Evolutionary conservation across 345 rosid species (phyloP).

Genomic region (Cardamine occulta): DNA sequence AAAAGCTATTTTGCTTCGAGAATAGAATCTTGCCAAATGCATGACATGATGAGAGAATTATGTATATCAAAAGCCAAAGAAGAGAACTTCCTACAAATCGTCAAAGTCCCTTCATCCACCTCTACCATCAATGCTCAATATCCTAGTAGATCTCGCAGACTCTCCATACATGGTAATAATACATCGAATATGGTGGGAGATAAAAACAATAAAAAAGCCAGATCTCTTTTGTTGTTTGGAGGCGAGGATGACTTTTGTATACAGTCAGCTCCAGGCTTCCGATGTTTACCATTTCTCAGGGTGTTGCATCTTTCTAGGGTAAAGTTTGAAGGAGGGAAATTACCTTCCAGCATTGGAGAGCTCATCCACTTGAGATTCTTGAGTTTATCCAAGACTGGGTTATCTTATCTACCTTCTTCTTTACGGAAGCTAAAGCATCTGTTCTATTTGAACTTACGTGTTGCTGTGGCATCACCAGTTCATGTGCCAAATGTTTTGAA

Average conservation of each 20-base stretch:
- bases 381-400: slow-evolving; percentile 8
- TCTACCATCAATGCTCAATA: slow-evolving; percentile 20
- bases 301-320: slow-evolving; percentile 22
- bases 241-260: not conserved
- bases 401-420: slow-evolving; percentile 35
- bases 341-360: slow-evolving; percentile 45
- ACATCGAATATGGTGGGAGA: not conserved
- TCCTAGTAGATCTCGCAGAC: slow-evolving; percentile 21
- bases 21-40: slow-evolving; percentile 3
- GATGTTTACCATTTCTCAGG: slow-evolving; percentile 38
- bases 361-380: slow-evolving; percentile 50
- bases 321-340: slow-evolving; percentile 20
- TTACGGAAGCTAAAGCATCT: slow-evolving; percentile 30
- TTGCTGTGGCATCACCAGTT: too few relatives aligned
- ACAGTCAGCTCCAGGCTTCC: slow-evolving; percentile 15
- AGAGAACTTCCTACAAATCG: slow-evolving; percentile 28
- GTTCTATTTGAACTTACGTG: slow-evolving; percentile 32
- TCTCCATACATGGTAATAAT: not conserved
- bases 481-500: slow-evolving; percentile 39
- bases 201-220: not conserved
- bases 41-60: slow-evolving; percentile 43
- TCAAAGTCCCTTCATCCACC: slow-evolving; percentile 11
- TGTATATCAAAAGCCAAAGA: slow-evolving; percentile 36
- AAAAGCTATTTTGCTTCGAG: not conserved
- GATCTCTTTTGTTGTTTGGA: slow-evolving; percentile 23